Conservation (phyloP, 2,329 filamentous ascomycete genomes). For the Emmonsia crescens region DNA sequence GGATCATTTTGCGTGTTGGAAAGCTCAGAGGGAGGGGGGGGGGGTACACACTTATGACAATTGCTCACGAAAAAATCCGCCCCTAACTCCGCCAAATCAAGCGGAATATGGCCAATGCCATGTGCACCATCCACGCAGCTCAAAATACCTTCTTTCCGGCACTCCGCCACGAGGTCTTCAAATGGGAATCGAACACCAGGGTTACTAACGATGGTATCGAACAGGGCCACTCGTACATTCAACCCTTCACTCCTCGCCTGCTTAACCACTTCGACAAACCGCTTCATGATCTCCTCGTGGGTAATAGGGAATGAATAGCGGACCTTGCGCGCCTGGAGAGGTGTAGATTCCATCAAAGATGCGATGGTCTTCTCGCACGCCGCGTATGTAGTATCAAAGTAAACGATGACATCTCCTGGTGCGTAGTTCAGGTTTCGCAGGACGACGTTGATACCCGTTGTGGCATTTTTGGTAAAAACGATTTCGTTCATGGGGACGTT, state of each 20-base stretch:
- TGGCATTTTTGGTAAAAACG: slow-evolving; percentile 75
- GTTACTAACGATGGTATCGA: slow-evolving; percentile 68
- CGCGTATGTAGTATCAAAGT: slow-evolving; percentile 69
- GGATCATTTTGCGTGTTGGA: not conserved
- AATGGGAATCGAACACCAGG: slow-evolving; percentile 76
- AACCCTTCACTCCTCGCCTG: slow-evolving; percentile 46
- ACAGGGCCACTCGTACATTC: slow-evolving; percentile 56
- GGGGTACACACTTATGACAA: slow-evolving; percentile 54
- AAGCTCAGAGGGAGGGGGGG: not conserved
- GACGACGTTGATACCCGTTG: slow-evolving; percentile 58
- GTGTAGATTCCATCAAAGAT: slow-evolving; percentile 59
- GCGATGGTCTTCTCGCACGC: slow-evolving; percentile 64
- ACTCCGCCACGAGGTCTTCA: slow-evolving; percentile 53
- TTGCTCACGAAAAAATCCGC: slow-evolving; percentile 84
- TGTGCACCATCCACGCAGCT: slow-evolving; percentile 79
- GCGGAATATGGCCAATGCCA: slow-evolving; percentile 63
- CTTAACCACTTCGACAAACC: slow-evolving; percentile 50
- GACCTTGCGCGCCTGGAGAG: slow-evolving; percentile 44
- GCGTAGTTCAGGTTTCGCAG: slow-evolving; percentile 63
- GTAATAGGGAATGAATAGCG: slow-evolving; percentile 56
- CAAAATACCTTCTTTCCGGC: slow-evolving; percentile 55
- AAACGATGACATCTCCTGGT: slow-evolving; percentile 60
- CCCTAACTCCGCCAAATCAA: slow-evolving; percentile 56
- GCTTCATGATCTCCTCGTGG: slow-evolving; percentile 53
- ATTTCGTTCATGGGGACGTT: slow-evolving; percentile 54